phyloP scores from a whole-genome alignment of 2,329 filamentous ascomycete genomes.

The Aspergillus sclerotialis region DNA sequence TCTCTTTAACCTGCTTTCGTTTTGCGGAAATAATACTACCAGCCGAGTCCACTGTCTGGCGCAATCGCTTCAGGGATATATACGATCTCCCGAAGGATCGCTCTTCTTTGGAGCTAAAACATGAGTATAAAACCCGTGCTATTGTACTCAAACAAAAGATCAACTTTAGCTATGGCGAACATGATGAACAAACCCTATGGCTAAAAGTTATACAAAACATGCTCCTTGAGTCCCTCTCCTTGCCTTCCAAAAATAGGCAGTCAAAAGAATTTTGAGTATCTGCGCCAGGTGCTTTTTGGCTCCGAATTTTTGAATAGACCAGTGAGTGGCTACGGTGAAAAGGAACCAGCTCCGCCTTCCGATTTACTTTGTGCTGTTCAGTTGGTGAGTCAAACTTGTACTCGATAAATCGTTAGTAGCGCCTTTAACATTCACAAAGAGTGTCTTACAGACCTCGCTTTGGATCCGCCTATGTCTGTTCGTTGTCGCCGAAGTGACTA shows the following conservation, averaged over 20 bases:
- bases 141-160: constrained; percentile 24
- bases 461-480: constrained; percentile 19
- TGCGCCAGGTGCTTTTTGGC: constrained; percentile 12
- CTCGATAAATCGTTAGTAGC: neutral
- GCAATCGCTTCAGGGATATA: constrained; percentile 20
- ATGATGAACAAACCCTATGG: constrained; percentile 19
- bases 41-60: constrained; percentile 26
- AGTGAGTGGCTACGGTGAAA: constrained; percentile 9
- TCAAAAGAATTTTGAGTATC: constrained; percentile 14
- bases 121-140: constrained; percentile 29
- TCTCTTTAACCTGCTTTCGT: constrained; percentile 20
- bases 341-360: constrained; percentile 7
- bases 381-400: constrained; percentile 15
- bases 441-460: constrained; percentile 27
- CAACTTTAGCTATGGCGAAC: constrained; percentile 19
- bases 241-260: neutral
- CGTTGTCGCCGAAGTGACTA: constrained; percentile 24
- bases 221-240: constrained; percentile 17
- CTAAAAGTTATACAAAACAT: constrained; percentile 24
- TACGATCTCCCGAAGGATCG: constrained; percentile 25
- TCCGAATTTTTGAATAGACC: constrained; percentile 19
- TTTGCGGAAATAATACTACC: constrained; percentile 19
- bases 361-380: constrained; percentile 22
- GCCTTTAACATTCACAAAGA: constrained; percentile 1
- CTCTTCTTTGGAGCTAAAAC: constrained; percentile 17